Evolutionary conservation across 345 rosid species (phyloP).

Genomic region (Gossypium anomalum): DNA sequence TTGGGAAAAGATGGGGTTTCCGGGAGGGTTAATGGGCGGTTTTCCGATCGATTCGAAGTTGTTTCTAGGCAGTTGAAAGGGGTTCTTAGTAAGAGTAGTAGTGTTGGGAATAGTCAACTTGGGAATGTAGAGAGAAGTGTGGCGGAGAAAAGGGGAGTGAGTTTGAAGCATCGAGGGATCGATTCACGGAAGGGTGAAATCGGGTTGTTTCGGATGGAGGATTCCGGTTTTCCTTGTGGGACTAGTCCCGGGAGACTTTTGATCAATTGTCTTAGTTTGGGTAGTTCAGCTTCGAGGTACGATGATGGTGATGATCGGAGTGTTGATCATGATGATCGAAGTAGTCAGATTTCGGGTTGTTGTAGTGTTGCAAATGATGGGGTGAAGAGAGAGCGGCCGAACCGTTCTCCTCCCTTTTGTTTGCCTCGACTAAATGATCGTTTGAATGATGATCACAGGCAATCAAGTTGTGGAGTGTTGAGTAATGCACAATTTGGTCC

Average conservation of each 20-base stretch:
- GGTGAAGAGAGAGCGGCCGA: conserved; percentile 28
- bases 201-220: conserved; percentile 45
- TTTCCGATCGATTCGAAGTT: background rate
- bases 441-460: conserved; percentile 32
- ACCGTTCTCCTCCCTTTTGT: conserved; percentile 25
- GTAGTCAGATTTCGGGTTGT: conserved; percentile 46
- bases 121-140: conserved; percentile 27
- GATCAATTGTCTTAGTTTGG: conserved; percentile 75
- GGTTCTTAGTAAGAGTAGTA: conserved; percentile 44
- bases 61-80: conserved; percentile 43
- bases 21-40: conserved; percentile 4
- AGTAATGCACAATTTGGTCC: conserved; percentile 39
- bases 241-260: conserved; percentile 78
- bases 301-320: conserved; percentile 39
- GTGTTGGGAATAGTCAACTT: conserved; percentile 24
- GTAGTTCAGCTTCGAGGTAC: conserved; percentile 53
- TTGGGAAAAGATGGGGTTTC: conserved; percentile 31
- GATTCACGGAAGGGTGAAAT: conserved; percentile 44
- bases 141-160: conserved; percentile 27
- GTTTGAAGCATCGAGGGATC: conserved; percentile 30
- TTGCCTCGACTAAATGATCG: conserved; percentile 23
- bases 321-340: conserved; percentile 30
- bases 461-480: conserved; percentile 17
- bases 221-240: conserved; percentile 70
- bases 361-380: conserved; percentile 33